Evolutionary conservation across 2,329 filamentous ascomycete species (phyloP).

Genomic region (Stagonosporopsis vannaccii): DNA sequence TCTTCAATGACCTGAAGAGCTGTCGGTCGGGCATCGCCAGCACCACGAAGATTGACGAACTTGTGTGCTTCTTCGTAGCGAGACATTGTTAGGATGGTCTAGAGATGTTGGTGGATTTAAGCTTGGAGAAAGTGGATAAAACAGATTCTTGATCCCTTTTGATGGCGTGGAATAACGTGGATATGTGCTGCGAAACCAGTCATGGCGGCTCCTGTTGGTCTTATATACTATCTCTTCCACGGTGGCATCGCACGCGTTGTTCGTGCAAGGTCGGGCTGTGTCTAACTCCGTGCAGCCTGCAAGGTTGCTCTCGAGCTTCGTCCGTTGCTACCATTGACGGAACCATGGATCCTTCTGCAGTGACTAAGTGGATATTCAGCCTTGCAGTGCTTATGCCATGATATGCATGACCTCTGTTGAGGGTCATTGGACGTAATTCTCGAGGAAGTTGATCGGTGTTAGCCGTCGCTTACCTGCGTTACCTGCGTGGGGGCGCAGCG

Average conservation of each 20-base stretch:
- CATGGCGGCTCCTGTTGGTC: neutral
- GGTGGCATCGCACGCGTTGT: neutral
- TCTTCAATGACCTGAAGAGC: slow-evolving; percentile 52
- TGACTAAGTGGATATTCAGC: neutral
- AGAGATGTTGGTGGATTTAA: neutral
- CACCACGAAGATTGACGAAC: slow-evolving; percentile 28
- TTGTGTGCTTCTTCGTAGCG: slow-evolving; percentile 23
- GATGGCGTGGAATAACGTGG: neutral
- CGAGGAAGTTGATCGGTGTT: neutral
- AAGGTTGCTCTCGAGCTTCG: neutral
- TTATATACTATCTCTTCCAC: neutral
- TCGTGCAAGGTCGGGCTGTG: neutral
- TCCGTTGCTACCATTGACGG: neutral
- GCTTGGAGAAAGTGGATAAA: neutral
- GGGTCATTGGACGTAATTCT: neutral
- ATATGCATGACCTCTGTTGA: neutral
- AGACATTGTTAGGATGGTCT: slow-evolving; percentile 2
- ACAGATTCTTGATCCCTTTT: neutral
- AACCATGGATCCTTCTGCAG: neutral
- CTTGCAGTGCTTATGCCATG: neutral
- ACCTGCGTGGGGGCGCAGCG: neutral
- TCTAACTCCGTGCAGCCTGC: neutral
- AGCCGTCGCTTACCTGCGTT: neutral
- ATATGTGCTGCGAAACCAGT: neutral
- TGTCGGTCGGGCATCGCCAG: slow-evolving; percentile 53